Conservation (phyloP, 2,329 filamentous ascomycete species). For the Claviceps sp. region DNA sequence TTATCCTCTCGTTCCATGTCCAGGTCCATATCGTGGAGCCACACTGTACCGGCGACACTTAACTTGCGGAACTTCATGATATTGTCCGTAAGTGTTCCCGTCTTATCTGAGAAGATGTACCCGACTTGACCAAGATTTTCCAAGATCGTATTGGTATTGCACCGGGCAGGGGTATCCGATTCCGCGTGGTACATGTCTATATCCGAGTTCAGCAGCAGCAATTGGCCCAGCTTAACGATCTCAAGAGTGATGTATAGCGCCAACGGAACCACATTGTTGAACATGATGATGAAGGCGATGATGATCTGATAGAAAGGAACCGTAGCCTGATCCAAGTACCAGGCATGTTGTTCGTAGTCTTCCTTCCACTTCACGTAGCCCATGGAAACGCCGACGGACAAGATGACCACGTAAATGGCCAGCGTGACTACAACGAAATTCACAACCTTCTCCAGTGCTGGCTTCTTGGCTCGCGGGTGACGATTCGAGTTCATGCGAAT, state of each 20-base stretch:
- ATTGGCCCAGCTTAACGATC: constrained; percentile 65
- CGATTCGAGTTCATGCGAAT: constrained; percentile 89
- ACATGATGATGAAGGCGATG: constrained; percentile 87
- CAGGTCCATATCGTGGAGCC: constrained; percentile 71
- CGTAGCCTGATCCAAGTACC: constrained; percentile 59
- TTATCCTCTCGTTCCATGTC: constrained; percentile 15
- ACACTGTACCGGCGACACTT: constrained; percentile 77
- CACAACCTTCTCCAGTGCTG: constrained; percentile 59
- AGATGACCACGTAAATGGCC: constrained; percentile 61
- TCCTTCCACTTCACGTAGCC: constrained; percentile 69
- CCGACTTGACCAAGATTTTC: constrained; percentile 85
- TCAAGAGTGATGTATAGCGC: constrained; percentile 87
- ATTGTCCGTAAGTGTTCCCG: constrained; percentile 87
- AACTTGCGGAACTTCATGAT: constrained; percentile 91
- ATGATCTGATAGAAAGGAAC: constrained; percentile 75
- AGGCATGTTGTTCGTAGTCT: constrained; percentile 52
- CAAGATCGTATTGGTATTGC: constrained; percentile 88
- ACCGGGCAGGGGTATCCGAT: constrained; percentile 74
- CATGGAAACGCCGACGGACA: constrained; percentile 71
- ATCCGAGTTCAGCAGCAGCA: constrained; percentile 68
- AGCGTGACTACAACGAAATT: constrained; percentile 75
- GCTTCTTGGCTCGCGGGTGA: constrained; percentile 73
- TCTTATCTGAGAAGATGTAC: constrained; percentile 91
- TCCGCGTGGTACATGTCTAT: constrained; percentile 82
- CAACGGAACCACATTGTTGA: constrained; percentile 88